Conservation (phyloP, 2,329 filamentous ascomycete species). For the Raffaelea arxii region DNA sequence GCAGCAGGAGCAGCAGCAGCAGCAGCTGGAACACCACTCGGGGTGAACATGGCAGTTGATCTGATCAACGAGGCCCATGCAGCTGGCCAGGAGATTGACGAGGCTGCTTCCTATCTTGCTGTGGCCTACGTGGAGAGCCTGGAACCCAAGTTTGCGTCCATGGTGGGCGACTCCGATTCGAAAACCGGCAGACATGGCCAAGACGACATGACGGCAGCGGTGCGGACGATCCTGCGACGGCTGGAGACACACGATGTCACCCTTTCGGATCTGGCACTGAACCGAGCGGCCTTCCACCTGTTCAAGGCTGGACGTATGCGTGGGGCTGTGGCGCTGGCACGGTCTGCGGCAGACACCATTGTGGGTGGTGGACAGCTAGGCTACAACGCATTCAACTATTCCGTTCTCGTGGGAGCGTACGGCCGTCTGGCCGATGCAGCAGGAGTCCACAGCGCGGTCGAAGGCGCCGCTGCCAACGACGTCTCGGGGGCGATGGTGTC, state of each 20-base stretch:
- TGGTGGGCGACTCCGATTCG: too few species aligned
- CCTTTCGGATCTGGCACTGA: slow-evolving; percentile 17
- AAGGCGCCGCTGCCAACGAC: slow-evolving; percentile 9
- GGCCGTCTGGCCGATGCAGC: slow-evolving; percentile 15
- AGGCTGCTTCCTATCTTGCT: slow-evolving; percentile 29
- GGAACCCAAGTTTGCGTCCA: slow-evolving; percentile 12
- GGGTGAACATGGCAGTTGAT: slow-evolving; percentile 21
- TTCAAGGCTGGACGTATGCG: slow-evolving; percentile 17
- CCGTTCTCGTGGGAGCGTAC: slow-evolving; percentile 18
- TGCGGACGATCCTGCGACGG: slow-evolving; percentile 14
- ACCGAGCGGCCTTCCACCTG: slow-evolving; percentile 20
- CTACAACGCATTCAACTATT: slow-evolving; percentile 23
- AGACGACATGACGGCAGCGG: slow-evolving; percentile 13
- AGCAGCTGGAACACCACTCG: background rate
- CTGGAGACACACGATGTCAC: slow-evolving; percentile 15
- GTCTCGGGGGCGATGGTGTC: slow-evolving; percentile 13
- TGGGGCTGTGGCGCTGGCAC: slow-evolving; percentile 19
- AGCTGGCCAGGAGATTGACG: slow-evolving; percentile 31
- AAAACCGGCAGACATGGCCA: too few species aligned
- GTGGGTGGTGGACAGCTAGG: slow-evolving; percentile 14
- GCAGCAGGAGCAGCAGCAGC: too few species aligned
- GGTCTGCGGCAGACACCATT: slow-evolving; percentile 15
- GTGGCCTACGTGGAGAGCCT: slow-evolving; percentile 26
- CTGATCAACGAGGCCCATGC: slow-evolving; percentile 30
- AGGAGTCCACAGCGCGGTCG: slow-evolving; percentile 15